Base-by-base conservation (phyloP, 352 stramenopile genomes). In the Pythium brachiatum region DNA sequence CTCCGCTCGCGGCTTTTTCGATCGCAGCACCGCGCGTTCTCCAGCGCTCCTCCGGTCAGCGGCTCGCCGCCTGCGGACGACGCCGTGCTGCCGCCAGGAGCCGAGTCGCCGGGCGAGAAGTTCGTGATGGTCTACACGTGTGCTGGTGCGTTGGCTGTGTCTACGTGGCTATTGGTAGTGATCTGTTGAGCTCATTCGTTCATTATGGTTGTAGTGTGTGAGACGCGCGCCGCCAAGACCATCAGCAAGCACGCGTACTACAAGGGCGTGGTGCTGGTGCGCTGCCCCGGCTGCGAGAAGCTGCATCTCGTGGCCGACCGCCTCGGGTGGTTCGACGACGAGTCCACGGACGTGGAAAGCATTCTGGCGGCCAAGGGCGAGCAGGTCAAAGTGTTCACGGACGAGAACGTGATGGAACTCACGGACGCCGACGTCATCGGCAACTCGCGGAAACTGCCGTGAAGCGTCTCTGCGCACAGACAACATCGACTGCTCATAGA, bases 41-140 rank as follows among this genome's bases (percentile, higher is more conserved):
- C 36, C 52, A 66, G 60, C 29, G 60, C 41, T 11, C 60, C 60
- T 38, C 26, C 52, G 4, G 16, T 51, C 25, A 54, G 44, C 47
- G 36, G 56, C 43, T 57, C 61, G 8, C 47, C 53, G 13, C 43
- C 53, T 3, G 23, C 47, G 8, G 54, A 31, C 12, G 61, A 61
- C 38, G 62, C 52, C 20, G 38, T 57, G 62, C 51, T 69, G 47
- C 64, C 64, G 7, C 83, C 83, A 3, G 86, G 83, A 11, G 73
- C 86, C 25, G 73, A 96, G 61, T 93, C 93, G 3, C 78, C 89
- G 2, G 86, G 83, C 21, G 92, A 97, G 15, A 98, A 98, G 66
- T 94, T 99, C 54, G 96, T 98, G 13, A 99, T 99, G 70, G 68
- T 99, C 8, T 99, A 98, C 72, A 99, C 97, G 16, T 99, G 97